A percentile compares a stretch with the other conserved stretches of the same genome.
These are phyloP conservation scores for Pythium plurisporium DNA, from an alignment of 352 stramenopile genomes.

Conservation along the genomic window DNA sequence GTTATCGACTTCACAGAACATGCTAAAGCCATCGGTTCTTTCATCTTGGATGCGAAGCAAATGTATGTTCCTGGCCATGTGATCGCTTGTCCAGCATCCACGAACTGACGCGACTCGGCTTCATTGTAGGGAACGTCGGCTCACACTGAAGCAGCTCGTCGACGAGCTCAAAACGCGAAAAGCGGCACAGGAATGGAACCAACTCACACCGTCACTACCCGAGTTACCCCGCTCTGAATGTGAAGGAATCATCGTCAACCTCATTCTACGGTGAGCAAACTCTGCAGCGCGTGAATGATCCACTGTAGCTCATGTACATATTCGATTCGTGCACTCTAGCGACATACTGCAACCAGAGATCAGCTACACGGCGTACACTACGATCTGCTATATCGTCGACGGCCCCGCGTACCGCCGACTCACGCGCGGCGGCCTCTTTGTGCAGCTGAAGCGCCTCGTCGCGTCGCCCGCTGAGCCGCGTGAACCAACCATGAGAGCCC, in stretches of 20 bases:
- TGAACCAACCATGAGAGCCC: neutral
- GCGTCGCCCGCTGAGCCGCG: neutral
- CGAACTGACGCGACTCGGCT: neutral
- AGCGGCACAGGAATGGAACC: constrained; percentile 29
- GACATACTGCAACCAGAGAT: constrained; percentile 62
- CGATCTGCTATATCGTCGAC: constrained; percentile 62
- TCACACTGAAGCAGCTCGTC: constrained; percentile 68
- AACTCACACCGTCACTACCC: constrained; percentile 35
- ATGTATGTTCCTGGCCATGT: constrained; percentile 25
- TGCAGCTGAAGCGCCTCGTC: constrained; percentile 21
- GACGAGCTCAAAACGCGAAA: constrained; percentile 62
- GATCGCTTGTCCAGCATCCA: neutral
- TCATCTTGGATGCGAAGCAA: constrained; percentile 41
- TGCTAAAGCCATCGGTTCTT: constrained; percentile 40
- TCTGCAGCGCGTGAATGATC: too few species aligned
- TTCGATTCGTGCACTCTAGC: neutral
- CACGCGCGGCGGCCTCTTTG: constrained; percentile 8
- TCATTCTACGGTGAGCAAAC: constrained; percentile 44
- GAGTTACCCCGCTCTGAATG: constrained; percentile 34
- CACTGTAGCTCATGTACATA: neutral
- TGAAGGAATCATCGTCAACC: constrained; percentile 49
- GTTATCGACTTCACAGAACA: constrained; percentile 45
- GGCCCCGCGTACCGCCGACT: constrained; percentile 33
- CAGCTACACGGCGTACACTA: constrained; percentile 74
- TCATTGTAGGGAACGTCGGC: constrained; percentile 40